Conservation (phyloP, 345 rosid genomes). For the Kernera saxatilis region DNA sequence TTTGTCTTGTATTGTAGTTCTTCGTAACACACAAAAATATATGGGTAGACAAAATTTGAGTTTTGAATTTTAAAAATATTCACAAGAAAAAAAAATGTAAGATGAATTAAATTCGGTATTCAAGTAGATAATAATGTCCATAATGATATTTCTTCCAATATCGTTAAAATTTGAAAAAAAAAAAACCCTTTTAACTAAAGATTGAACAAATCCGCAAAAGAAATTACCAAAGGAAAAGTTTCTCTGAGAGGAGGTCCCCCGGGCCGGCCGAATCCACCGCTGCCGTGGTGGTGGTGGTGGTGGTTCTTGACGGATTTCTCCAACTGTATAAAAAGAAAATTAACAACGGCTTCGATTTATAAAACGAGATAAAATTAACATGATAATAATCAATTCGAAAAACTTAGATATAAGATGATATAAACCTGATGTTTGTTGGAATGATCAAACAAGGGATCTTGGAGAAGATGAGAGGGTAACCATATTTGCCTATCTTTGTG, state of each 20-base stretch:
- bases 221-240: constrained; percentile 7
- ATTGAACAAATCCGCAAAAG: not conserved
- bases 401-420: not conserved
- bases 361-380: not conserved
- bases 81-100: not conserved
- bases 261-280: not conserved
- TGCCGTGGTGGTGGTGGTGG: not conserved
- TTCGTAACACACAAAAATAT: constrained; percentile 2
- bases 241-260: not conserved
- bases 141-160: not conserved
- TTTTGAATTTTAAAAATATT: not conserved
- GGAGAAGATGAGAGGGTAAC: constrained; percentile 45
- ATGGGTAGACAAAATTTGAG: not conserved
- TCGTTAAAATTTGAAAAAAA: not conserved
- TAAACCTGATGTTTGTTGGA: constrained; percentile 22
- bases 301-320: constrained; percentile 7
- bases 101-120: not conserved
- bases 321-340: not conserved
- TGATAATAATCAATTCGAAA: not conserved
- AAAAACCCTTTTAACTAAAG: not conserved
- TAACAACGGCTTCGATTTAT: not conserved
- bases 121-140: not conserved
- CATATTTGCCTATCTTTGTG: constrained; percentile 47
- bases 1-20: constrained; percentile 20
- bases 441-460: constrained; percentile 41